Conservation (phyloP, 495 filamentous ascomycete genomes). For the Daldinia childiae region DNA sequence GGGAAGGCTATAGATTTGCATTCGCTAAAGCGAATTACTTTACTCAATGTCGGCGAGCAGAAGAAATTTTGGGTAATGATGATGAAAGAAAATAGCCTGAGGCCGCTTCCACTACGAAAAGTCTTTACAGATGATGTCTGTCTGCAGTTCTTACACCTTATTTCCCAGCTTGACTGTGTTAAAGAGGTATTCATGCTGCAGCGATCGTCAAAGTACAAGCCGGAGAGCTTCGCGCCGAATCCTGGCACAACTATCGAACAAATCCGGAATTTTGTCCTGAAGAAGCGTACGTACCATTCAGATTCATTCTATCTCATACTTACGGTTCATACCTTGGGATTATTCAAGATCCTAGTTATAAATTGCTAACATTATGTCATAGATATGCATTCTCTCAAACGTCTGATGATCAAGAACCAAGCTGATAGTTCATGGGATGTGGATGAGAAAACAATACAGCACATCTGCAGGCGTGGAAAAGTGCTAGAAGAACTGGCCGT, state of each 20-base stretch:
- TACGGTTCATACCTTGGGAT: background rate
- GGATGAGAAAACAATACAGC: conserved; percentile 57
- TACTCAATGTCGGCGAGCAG: conserved; percentile 70
- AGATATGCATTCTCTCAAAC: conserved; percentile 47
- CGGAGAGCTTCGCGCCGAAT: conserved; percentile 58
- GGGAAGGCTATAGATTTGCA: conserved; percentile 62
- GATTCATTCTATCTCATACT: background rate
- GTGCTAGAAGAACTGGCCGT: conserved; percentile 63
- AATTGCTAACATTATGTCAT: conserved; percentile 4
- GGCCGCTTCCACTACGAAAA: conserved; percentile 60
- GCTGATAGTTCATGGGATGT: conserved; percentile 63
- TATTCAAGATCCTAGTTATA: background rate
- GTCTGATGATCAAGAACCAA: conserved; percentile 62
- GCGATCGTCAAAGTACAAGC: conserved; percentile 57
- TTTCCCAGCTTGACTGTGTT: conserved; percentile 60
- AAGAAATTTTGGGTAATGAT: conserved; percentile 65
- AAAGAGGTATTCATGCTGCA: conserved; percentile 69
- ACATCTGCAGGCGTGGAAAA: conserved; percentile 58
- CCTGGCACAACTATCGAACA: conserved; percentile 59
- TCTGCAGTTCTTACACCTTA: conserved; percentile 57
- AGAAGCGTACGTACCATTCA: conserved; percentile 53
- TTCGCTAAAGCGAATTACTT: conserved; percentile 60
- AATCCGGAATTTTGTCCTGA: conserved; percentile 61
- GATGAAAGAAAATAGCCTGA: conserved; percentile 58
- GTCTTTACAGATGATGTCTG: conserved; percentile 71